Evolutionary conservation across 495 filamentous ascomycete genomes (phyloP).

Genomic region (Penicillium angulare): DNA sequence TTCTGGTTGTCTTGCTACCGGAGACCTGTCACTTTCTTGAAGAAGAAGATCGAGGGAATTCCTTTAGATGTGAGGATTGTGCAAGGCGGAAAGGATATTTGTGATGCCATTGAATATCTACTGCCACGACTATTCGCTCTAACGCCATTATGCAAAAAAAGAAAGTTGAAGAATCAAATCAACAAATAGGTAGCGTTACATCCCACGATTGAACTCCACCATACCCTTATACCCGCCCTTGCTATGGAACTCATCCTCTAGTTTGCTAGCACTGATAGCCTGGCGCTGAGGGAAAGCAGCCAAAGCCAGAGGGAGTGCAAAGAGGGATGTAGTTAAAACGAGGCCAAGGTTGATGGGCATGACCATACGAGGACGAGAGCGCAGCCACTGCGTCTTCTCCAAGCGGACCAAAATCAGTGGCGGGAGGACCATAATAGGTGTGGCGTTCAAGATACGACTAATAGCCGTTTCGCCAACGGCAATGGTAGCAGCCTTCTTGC

Average conservation of each 20-base stretch:
- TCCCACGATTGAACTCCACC: slow-evolving; percentile 91
- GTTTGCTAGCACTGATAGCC: slow-evolving; percentile 61
- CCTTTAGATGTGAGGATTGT: no score
- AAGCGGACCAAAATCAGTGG: slow-evolving; percentile 79
- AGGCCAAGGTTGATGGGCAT: slow-evolving; percentile 79
- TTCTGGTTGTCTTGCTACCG: no score
- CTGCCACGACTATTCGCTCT: slow-evolving; percentile 5
- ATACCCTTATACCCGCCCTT: slow-evolving; percentile 68
- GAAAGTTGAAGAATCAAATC: slow-evolving; percentile 2
- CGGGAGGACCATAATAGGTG: slow-evolving; percentile 94
- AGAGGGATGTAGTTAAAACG: slow-evolving; percentile 75
- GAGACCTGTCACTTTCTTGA: no score
- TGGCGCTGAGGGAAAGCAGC: slow-evolving; percentile 92
- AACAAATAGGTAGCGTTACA: no score
- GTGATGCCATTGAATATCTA: no score
- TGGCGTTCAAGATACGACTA: slow-evolving; percentile 85
- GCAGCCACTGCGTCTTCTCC: slow-evolving; percentile 74
- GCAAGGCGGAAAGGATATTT: no score
- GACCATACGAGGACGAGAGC: slow-evolving; percentile 65
- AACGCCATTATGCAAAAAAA: slow-evolving; percentile 4
- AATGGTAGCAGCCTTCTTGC: slow-evolving; percentile 77
- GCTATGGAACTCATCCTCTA: slow-evolving; percentile 83
- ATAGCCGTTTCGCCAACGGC: slow-evolving; percentile 91
- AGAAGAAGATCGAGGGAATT: no score
- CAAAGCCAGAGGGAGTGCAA: slow-evolving; percentile 74